Conservation (phyloP, 805 yeast species). For the Candida insectorum region DNA sequence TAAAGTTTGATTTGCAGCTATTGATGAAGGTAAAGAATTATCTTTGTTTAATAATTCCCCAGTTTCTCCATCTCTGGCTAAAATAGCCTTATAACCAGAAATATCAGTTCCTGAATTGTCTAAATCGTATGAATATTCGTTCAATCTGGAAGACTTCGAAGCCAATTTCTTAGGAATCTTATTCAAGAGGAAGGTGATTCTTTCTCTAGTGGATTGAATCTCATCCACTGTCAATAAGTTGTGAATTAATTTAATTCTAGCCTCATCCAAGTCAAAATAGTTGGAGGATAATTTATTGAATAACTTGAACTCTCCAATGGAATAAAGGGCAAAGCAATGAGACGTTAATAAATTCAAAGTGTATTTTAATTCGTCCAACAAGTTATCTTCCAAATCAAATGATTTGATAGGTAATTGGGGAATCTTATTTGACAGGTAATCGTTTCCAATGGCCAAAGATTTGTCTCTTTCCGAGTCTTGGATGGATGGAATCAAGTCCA, state of each 20-base stretch:
- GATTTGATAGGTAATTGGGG: slow-evolving; percentile 58
- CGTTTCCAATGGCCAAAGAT: slow-evolving; percentile 18
- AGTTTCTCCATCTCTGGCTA: slow-evolving; percentile 57
- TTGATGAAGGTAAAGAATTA: slow-evolving; percentile 48
- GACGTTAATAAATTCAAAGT: slow-evolving; percentile 56
- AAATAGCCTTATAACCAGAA: slow-evolving; percentile 64
- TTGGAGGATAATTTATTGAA: slow-evolving; percentile 53
- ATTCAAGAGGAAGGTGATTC: slow-evolving; percentile 50
- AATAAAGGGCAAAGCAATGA: slow-evolving; percentile 66
- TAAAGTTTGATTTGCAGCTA: slow-evolving; percentile 66
- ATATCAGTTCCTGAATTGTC: slow-evolving; percentile 45
- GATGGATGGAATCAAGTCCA: slow-evolving; percentile 27
- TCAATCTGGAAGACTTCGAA: slow-evolving; percentile 37
- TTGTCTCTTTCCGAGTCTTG: slow-evolving; percentile 27
- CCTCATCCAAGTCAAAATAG: slow-evolving; percentile 56
- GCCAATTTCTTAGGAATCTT: slow-evolving; percentile 60
- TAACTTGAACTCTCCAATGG: slow-evolving; percentile 65
- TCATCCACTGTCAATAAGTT: slow-evolving; percentile 56
- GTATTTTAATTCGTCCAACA: slow-evolving; percentile 56
- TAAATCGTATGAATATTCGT: slow-evolving; percentile 36
- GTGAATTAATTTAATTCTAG: slow-evolving; percentile 50
- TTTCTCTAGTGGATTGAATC: slow-evolving; percentile 42
- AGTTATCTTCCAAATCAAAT: slow-evolving; percentile 27
- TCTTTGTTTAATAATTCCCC: slow-evolving; percentile 51
- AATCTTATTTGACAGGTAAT: slow-evolving; percentile 2